Evolutionary conservation across 805 yeast species (phyloP).

Genomic region (Spathaspora sp.): DNA sequence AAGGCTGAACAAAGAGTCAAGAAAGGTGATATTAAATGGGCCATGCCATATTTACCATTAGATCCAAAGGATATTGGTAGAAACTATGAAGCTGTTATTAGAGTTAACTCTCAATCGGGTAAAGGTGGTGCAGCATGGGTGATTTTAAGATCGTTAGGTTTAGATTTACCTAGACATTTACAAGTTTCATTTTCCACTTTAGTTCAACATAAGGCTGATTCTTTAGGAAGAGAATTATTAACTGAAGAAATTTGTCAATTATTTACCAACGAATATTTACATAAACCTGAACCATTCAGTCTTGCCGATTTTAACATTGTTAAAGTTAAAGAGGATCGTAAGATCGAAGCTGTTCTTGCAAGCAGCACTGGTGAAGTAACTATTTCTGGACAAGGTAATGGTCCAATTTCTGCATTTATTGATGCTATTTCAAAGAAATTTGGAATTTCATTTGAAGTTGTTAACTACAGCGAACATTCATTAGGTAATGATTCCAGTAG

Average conservation of each 20-base stretch:
- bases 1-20: constrained; percentile 45
- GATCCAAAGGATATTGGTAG: constrained; percentile 82
- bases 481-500: constrained; percentile 69
- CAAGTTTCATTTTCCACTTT: constrained; percentile 65
- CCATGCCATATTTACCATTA: constrained; percentile 72
- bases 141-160: constrained; percentile 62
- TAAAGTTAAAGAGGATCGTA: constrained; percentile 34
- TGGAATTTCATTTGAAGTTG: constrained; percentile 55
- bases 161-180: constrained; percentile 69
- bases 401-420: constrained; percentile 72
- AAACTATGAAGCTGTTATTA: constrained; percentile 75
- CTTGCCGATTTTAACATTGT: constrained; percentile 47
- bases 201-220: constrained; percentile 64
- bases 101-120: constrained; percentile 86
- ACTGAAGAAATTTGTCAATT: constrained; percentile 59
- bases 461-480: constrained; percentile 68
- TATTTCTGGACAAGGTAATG: constrained; percentile 65
- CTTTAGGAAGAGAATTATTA: constrained; percentile 65
- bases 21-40: constrained; percentile 44
- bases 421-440: constrained; percentile 57
- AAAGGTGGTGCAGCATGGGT: constrained; percentile 89
- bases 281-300: constrained; percentile 21
- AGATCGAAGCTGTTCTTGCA: constrained; percentile 42
- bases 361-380: constrained; percentile 35
- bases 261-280: constrained; percentile 54